Conservation (phyloP, 148 eudicot species). For the Silene latifolia region DNA sequence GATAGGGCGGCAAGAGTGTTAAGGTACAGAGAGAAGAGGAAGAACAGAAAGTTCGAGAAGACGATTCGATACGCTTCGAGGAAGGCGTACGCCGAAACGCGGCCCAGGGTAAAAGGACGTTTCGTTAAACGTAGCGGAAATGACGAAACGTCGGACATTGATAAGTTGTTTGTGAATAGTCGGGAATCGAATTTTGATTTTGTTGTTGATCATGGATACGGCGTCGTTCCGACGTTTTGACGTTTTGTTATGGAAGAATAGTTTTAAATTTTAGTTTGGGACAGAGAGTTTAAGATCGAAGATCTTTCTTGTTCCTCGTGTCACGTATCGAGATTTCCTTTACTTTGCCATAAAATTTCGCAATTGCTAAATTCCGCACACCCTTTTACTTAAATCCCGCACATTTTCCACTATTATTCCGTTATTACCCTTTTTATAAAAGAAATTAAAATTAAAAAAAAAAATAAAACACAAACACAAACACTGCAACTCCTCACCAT, state of each 20-base stretch:
- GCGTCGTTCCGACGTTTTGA: conserved; percentile 55
- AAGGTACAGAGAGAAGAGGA: conserved; percentile 88
- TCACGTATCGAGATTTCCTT: neutral
- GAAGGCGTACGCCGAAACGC: conserved; percentile 85
- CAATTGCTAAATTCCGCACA: too few species aligned
- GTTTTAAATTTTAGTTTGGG: neutral
- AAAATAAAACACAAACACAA: too few species aligned
- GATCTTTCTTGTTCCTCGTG: neutral
- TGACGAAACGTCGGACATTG: conserved; percentile 25
- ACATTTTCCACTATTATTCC: too few species aligned
- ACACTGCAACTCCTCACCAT: too few species aligned
- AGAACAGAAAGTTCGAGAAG: conserved; percentile 89
- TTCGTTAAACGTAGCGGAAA: conserved; percentile 65
- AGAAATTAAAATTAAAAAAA: too few species aligned
- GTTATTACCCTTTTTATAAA: too few species aligned
- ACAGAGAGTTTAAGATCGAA: neutral
- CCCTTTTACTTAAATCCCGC: too few species aligned
- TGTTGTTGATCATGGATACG: conserved; percentile 37
- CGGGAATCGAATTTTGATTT: conserved; percentile 18
- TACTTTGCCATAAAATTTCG: neutral
- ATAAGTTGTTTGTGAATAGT: conserved; percentile 23
- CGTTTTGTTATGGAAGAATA: too few species aligned
- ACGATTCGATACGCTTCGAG: conserved; percentile 90
- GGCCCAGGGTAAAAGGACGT: conserved; percentile 90
- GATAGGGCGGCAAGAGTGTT: conserved; percentile 80